Evolutionary conservation across 164 flowering plant genomes (phyloP).

Genomic region (Nymphaea thermarum): DNA sequence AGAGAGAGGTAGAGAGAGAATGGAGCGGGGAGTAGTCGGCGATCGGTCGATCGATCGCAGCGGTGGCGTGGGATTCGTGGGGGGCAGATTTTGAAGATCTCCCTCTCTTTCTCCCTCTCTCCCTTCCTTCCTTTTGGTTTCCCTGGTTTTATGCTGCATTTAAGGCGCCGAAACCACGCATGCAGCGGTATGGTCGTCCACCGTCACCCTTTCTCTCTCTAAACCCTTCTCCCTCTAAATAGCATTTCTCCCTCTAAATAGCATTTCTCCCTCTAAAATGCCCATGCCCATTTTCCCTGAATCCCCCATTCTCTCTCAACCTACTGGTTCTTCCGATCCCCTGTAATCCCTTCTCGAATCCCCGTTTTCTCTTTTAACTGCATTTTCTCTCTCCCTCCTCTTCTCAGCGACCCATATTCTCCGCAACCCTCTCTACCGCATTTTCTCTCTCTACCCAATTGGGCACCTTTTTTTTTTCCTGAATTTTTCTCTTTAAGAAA

Average conservation of each 20-base stretch:
- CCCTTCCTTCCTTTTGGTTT: not conserved
- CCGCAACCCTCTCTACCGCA: not conserved
- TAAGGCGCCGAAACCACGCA: constrained; percentile 1
- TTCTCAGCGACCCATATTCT: too few relatives aligned
- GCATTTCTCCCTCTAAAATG: too few relatives aligned
- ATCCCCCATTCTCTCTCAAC: too few relatives aligned
- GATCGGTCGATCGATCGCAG: not conserved
- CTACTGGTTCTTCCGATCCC: too few relatives aligned
- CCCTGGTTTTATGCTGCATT: not conserved
- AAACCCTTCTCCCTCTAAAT: not conserved
- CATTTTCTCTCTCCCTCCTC: too few relatives aligned
- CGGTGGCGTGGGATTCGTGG: not conserved
- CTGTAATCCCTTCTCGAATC: too few relatives aligned
- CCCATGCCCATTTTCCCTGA: too few relatives aligned
- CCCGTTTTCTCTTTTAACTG: too few relatives aligned
- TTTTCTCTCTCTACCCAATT: not conserved
- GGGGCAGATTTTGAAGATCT: too few relatives aligned
- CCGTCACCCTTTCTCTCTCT: not conserved
- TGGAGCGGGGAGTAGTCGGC: not conserved
- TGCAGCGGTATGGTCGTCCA: not conserved
- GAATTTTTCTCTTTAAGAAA: not conserved
- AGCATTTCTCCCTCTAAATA: too few relatives aligned
- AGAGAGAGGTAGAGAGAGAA: constrained; percentile 4
- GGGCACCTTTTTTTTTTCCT: not conserved
- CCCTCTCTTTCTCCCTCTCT: not conserved